Base-by-base conservation (phyloP, 2,329 filamentous ascomycete genomes). In the Ophiostoma piceae region DNA sequence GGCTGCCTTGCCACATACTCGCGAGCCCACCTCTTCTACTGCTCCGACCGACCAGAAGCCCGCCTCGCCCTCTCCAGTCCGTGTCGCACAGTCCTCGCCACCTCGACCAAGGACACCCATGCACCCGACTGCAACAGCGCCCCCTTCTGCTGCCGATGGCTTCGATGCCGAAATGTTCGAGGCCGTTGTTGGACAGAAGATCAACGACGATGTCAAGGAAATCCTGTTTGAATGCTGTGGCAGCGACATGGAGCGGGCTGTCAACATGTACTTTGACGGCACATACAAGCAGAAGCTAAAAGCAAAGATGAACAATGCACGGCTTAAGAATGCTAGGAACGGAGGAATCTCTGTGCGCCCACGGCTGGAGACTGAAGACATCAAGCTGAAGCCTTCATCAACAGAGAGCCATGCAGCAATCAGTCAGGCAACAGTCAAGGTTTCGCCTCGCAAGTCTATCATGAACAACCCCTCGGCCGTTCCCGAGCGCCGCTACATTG, bases 201-300 rank as follows among this genome's bases (percentile, higher is more conserved):
- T 90, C 26, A 76, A 80, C 7, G 71, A 80, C 0, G 80, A 85
- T 32, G 78, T 82, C 0, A 74, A 90, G 67, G 78, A 79, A 7
- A 76, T 81, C 3, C 82, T 91, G 26, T 81, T 81, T n/a, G 79
- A 82, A 9, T 81, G 82, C 62, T 89, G 87, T 69, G 83, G 83
- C 32, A 80, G 85, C 68, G 82, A 88, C 72, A 80, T 90, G 19
- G 85, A 90, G 74, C 82, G 83, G 71, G 88, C 88, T 7, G 84
- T 90, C 70, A 89, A 89, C 71, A 89, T 90, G 85, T 91, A 88
- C 75, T 86, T 90, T 72, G 88, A 91, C 72, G 88, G 87, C 26
- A 90, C 88, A 4, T 90, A 88, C 84, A 83, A 79, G 11, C 77
- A 80, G 19, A 67, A 67, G 64, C 41, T 67, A 26, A 69, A 68